Conservation (phyloP, 805 yeast genomes). For the Jamesozyma gamospora region DNA sequence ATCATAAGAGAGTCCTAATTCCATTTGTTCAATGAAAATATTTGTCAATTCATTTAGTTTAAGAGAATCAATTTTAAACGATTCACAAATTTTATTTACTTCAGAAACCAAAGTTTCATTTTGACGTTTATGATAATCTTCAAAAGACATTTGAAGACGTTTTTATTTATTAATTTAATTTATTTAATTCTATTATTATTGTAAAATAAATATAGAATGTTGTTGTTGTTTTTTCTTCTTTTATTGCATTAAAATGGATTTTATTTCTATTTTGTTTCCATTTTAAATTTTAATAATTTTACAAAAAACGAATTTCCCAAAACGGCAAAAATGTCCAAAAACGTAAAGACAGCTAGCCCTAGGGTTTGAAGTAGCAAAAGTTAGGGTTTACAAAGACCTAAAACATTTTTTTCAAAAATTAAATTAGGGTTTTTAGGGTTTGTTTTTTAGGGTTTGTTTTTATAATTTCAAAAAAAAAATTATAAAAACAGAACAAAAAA, state of each 20-base stretch:
- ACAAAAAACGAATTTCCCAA: neutral
- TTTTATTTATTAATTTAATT: no score
- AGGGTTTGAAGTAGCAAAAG: neutral
- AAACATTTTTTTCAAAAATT: no score
- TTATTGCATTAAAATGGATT: neutral
- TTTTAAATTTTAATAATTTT: no score
- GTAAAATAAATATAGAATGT: no score
- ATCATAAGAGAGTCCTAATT: slow-evolving; percentile 37
- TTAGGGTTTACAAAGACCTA: no score
- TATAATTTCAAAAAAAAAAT: no score
- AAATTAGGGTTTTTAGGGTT: no score
- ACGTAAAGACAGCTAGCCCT: neutral
- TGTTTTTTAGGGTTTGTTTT: no score
- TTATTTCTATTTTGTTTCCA: neutral
- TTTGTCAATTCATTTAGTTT: slow-evolving; percentile 31
- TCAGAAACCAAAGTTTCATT: slow-evolving; percentile 15
- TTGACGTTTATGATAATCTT: slow-evolving; percentile 19
- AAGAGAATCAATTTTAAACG: slow-evolving; percentile 18
- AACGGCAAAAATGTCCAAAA: neutral
- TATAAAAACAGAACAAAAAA: no score
- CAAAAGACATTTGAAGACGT: slow-evolving; percentile 28
- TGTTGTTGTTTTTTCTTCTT: no score
- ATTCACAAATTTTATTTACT: slow-evolving; percentile 21
- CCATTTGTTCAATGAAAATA: slow-evolving; percentile 51
- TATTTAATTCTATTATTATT: no score